phyloP scores from a whole-genome alignment of 495 filamentous ascomycete species.

The Neurospora sp. region DNA sequence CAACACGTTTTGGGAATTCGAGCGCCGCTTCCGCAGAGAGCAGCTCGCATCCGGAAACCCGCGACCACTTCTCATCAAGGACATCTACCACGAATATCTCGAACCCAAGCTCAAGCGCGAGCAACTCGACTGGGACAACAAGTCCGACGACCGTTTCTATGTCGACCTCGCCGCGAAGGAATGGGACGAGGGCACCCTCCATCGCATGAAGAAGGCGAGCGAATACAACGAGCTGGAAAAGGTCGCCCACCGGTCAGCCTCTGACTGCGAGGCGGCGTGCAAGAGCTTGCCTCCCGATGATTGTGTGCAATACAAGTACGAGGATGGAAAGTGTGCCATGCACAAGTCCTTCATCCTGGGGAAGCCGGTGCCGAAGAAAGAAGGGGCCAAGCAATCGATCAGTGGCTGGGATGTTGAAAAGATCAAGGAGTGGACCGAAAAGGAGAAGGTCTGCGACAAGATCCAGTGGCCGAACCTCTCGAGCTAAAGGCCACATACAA shows the following conservation, averaged over 20 bases:
- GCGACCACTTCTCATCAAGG: constrained; percentile 29
- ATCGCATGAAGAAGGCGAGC: constrained; percentile 20
- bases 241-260: constrained; percentile 29
- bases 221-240: constrained; percentile 25
- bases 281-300: constrained; percentile 19
- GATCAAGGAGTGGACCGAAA: constrained; percentile 21
- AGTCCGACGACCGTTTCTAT: constrained; percentile 32
- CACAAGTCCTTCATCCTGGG: constrained; percentile 23
- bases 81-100: constrained; percentile 37
- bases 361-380: constrained; percentile 16
- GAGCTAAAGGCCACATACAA: constrained; percentile 1
- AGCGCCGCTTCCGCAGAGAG: constrained; percentile 21
- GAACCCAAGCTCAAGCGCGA: constrained; percentile 19
- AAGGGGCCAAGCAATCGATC: constrained; percentile 5
- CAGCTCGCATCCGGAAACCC: not conserved
- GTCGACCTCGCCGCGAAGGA: constrained; percentile 13
- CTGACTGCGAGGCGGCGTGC: constrained; percentile 34
- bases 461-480: constrained; percentile 24
- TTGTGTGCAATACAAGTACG: constrained; percentile 30
- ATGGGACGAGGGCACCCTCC: constrained; percentile 17
- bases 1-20: constrained; percentile 44
- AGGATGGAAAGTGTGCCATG: constrained; percentile 21
- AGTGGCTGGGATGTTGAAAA: constrained; percentile 31
- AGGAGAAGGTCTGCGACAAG: constrained; percentile 18
- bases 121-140: constrained; percentile 42